Conservation (phyloP, 139 green algal species). For the Coelastrella sp. region DNA sequence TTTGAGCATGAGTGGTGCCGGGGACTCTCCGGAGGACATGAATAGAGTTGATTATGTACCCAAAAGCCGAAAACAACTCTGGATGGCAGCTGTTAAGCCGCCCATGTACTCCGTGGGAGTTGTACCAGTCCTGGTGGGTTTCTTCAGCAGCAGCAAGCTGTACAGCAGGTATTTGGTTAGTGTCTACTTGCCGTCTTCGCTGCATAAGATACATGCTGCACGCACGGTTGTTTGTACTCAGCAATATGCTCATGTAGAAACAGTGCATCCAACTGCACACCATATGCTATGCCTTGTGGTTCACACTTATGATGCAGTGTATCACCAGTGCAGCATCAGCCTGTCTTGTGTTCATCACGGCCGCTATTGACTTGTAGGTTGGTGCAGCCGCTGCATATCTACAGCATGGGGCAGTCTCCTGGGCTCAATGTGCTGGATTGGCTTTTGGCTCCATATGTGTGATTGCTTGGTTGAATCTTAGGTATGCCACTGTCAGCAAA, state of each 20-base stretch:
- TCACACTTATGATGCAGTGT: too few relatives aligned
- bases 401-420: constrained; percentile 55
- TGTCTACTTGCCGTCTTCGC: too few relatives aligned
- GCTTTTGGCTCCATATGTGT: constrained; percentile 75
- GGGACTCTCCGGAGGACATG: neutral
- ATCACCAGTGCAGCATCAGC: too few relatives aligned
- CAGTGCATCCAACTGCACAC: too few relatives aligned
- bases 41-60: constrained; percentile 11
- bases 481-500: constrained; percentile 53
- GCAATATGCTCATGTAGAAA: too few relatives aligned
- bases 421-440: constrained; percentile 58
- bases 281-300: too few relatives aligned
- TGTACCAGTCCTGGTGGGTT: constrained; percentile 89
- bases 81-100: constrained; percentile 88
- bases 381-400: constrained; percentile 71
- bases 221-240: too few relatives aligned
- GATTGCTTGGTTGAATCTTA: constrained; percentile 98
- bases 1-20: neutral
- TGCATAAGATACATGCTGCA: too few relatives aligned
- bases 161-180: too few relatives aligned
- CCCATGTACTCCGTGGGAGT: constrained; percentile 95
- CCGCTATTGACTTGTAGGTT: constrained; percentile 61
- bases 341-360: neutral
- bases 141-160: constrained; percentile 38
- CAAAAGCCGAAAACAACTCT: constrained; percentile 66